phyloP scores from a whole-genome alignment of 1,139 yeast species.

The Yamadazyma mexicana region DNA sequence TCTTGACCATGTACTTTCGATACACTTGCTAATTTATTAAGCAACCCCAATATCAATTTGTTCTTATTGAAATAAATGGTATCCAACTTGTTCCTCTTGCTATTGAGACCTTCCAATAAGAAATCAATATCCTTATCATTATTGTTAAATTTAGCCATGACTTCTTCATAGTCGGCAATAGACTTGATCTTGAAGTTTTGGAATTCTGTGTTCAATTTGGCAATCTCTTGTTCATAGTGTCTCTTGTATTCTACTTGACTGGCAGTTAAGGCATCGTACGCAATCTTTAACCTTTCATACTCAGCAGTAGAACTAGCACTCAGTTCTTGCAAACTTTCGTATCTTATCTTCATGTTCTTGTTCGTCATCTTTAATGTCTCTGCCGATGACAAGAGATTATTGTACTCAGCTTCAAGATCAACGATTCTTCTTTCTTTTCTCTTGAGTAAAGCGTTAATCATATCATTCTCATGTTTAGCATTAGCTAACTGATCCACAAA shows the following conservation, averaged over 20 bases:
- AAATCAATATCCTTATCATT: conserved; percentile 49
- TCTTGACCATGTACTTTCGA: conserved; percentile 53
- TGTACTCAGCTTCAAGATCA: conserved; percentile 59
- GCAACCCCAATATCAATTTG: conserved; percentile 43
- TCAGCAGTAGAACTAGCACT: conserved; percentile 52
- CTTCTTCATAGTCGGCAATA: conserved; percentile 27
- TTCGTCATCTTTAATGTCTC: conserved; percentile 48
- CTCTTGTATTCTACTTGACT: conserved; percentile 58
- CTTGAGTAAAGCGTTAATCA: conserved; percentile 59
- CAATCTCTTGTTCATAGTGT: conserved; percentile 44
- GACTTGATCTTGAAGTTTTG: conserved; percentile 39
- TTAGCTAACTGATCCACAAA: conserved; percentile 68
- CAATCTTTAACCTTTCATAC: conserved; percentile 55
- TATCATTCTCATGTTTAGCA: conserved; percentile 69
- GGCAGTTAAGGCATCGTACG: conserved; percentile 61
- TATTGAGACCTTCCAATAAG: conserved; percentile 41
- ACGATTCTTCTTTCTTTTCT: conserved; percentile 63
- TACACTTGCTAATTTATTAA: conserved; percentile 44
- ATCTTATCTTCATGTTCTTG: conserved; percentile 49
- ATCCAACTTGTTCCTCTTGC: conserved; percentile 44
- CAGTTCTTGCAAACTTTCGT: conserved; percentile 49
- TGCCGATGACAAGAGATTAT: conserved; percentile 43
- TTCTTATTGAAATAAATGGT: conserved; percentile 49
- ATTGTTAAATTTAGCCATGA: conserved; percentile 27
- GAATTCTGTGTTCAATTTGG: conserved; percentile 28